Conservation (phyloP, 225 moss, liverwort and hornwort species). For the Climacium dendroides region DNA sequence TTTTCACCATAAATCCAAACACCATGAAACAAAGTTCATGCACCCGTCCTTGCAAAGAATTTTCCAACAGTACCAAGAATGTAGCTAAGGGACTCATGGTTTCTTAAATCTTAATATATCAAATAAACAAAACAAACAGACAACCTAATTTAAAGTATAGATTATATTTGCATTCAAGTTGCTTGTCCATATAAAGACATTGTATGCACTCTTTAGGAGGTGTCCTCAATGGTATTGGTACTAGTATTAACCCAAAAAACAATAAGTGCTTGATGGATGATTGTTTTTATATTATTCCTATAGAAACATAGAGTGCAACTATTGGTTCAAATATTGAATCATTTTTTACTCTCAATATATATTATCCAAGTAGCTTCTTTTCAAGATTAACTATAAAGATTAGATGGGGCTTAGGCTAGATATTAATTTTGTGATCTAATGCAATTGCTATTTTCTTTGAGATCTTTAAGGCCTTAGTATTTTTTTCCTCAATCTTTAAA, state of each 20-base stretch:
- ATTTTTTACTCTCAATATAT: neutral
- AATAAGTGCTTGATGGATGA: neutral
- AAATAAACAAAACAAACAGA: too few relatives aligned
- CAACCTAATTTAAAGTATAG: too few relatives aligned
- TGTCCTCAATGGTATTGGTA: accelerated
- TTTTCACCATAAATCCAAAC: too few relatives aligned
- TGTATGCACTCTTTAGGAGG: too few relatives aligned
- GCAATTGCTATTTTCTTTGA: neutral
- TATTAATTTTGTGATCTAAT: neutral
- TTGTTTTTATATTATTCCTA: accelerated
- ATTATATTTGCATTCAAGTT: neutral
- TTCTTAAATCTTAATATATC: too few relatives aligned
- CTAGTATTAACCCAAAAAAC: accelerated
- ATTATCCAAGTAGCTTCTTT: neutral
- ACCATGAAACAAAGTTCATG: too few relatives aligned
- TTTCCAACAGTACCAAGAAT: too few relatives aligned
- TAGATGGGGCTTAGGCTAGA: accelerated
- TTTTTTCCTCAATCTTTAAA: neutral
- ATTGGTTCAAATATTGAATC: neutral
- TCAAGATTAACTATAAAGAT: neutral
- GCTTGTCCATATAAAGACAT: neutral
- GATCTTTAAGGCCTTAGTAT: neutral
- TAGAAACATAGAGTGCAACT: neutral
- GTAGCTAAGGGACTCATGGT: too few relatives aligned
- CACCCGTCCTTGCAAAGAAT: accelerated